These are phyloP conservation scores for Penicillium nordicum DNA, from an alignment of 2,329 filamentous ascomycete genomes.

Conservation along the genomic window DNA sequence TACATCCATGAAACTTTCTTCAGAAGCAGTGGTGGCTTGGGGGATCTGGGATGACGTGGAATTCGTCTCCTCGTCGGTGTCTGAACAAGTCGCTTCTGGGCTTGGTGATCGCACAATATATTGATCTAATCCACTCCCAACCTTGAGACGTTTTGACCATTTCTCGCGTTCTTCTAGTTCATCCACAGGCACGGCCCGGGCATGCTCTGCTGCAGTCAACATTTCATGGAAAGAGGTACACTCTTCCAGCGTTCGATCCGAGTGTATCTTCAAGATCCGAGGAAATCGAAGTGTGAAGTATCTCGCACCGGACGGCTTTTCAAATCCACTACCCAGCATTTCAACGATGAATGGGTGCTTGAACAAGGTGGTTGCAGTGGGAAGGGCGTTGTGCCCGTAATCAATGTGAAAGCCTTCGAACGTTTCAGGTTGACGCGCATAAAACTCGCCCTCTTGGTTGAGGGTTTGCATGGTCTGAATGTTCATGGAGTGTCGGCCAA, in stretches of 20 bases:
- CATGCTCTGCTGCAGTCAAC: slow-evolving; percentile 61
- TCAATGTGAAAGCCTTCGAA: slow-evolving; percentile 45
- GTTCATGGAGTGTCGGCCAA: slow-evolving; percentile 52
- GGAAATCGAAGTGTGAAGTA: slow-evolving; percentile 78
- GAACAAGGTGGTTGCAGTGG: slow-evolving; percentile 53
- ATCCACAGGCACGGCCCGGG: slow-evolving; percentile 49
- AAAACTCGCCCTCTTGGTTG: slow-evolving; percentile 47
- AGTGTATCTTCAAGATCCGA: slow-evolving; percentile 70
- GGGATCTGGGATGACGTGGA: background rate
- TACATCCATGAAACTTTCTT: background rate
- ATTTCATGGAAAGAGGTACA: slow-evolving; percentile 67
- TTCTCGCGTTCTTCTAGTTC: slow-evolving; percentile 59
- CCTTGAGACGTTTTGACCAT: slow-evolving; percentile 62
- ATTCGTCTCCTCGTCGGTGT: slow-evolving; percentile 5
- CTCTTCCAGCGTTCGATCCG: slow-evolving; percentile 68
- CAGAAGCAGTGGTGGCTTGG: background rate
- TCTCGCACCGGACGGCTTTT: slow-evolving; percentile 63
- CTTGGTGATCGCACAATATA: slow-evolving; percentile 29
- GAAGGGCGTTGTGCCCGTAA: slow-evolving; percentile 41
- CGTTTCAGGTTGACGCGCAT: slow-evolving; percentile 36
- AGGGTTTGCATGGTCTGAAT: slow-evolving; percentile 52
- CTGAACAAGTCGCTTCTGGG: slow-evolving; percentile 20
- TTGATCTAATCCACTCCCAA: slow-evolving; percentile 41
- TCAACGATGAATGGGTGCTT: slow-evolving; percentile 72
- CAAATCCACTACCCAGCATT: slow-evolving; percentile 74